Conservation (phyloP, 441 rosid genomes). For the Erodium moschatum region DNA sequence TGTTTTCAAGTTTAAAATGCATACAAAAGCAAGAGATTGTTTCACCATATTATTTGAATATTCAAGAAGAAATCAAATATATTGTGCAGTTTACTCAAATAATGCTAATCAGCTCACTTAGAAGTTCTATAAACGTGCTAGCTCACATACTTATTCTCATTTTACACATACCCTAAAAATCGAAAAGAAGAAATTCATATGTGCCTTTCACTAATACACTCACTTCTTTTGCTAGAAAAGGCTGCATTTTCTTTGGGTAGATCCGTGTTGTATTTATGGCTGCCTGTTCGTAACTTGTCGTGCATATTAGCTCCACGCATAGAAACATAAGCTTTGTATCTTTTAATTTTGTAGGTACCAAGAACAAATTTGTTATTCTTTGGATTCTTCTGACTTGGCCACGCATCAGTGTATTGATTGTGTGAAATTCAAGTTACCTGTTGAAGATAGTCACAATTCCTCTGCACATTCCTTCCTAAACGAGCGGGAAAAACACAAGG, state of each 20-base stretch:
- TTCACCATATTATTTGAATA: conserved; percentile 1
- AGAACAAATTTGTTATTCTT: conserved; percentile 34
- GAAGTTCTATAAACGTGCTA: not conserved
- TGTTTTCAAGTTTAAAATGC: not conserved
- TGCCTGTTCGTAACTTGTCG: not conserved
- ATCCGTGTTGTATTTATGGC: not conserved
- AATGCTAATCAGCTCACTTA: not conserved
- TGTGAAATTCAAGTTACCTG: conserved; percentile 27
- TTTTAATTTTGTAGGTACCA: conserved; percentile 32
- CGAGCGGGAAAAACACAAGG: conserved; percentile 40
- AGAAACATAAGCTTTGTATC: not conserved
- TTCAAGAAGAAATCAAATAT: not conserved
- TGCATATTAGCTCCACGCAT: not conserved
- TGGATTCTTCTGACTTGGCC: conserved; percentile 36
- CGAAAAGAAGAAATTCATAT: not conserved
- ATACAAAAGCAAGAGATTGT: not conserved
- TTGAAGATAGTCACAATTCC: conserved; percentile 35
- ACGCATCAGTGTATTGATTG: conserved; percentile 43
- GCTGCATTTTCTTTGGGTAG: not conserved
- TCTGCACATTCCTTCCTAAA: conserved; percentile 37
- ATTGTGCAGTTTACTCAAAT: not conserved
- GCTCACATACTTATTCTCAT: not conserved
- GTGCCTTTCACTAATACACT: not conserved
- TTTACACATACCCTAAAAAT: not conserved
- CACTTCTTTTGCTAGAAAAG: not conserved